phyloP scores from a whole-genome alignment of 305 asterid genomes.

The Ajuga reptans region DNA sequence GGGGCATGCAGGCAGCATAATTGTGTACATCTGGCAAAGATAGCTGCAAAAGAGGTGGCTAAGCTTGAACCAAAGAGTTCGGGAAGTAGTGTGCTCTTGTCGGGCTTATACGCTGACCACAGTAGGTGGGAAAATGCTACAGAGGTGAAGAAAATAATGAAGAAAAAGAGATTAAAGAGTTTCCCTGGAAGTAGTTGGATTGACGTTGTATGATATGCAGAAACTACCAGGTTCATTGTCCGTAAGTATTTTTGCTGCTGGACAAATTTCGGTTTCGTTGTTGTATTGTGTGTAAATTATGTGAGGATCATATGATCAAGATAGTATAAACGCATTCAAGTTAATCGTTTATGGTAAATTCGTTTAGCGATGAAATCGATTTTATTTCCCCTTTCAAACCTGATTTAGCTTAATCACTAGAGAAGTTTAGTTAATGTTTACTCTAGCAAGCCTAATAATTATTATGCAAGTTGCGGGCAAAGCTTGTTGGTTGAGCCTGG shows the following conservation, averaged over 20 bases:
- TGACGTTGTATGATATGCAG: conserved; percentile 26
- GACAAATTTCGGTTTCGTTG: background rate
- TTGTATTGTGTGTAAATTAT: too few species aligned
- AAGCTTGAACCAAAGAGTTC: conserved; percentile 60
- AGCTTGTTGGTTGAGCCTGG: too few species aligned
- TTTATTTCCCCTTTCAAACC: too few species aligned
- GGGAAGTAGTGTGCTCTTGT: conserved; percentile 44
- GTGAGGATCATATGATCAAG: too few species aligned
- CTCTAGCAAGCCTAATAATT: too few species aligned
- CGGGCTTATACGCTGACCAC: conserved; percentile 40
- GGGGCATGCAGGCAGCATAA: conserved; percentile 64
- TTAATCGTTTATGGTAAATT: too few species aligned
- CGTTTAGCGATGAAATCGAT: too few species aligned
- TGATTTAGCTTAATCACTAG: too few species aligned
- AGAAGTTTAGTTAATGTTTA: too few species aligned
- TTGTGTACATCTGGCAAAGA: conserved; percentile 44
- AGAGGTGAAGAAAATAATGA: conserved; percentile 42
- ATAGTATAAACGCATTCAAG: too few species aligned
- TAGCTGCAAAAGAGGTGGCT: conserved; percentile 43
- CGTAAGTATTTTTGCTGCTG: background rate
- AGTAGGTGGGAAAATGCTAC: conserved; percentile 46
- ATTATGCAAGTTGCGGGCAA: too few species aligned
- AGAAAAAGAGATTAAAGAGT: conserved; percentile 43
- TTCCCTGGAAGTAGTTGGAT: conserved; percentile 54
- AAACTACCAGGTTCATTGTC: background rate